Base-by-base conservation (phyloP, 352 stramenopile species). In the Globisporangium uncinulatum region DNA sequence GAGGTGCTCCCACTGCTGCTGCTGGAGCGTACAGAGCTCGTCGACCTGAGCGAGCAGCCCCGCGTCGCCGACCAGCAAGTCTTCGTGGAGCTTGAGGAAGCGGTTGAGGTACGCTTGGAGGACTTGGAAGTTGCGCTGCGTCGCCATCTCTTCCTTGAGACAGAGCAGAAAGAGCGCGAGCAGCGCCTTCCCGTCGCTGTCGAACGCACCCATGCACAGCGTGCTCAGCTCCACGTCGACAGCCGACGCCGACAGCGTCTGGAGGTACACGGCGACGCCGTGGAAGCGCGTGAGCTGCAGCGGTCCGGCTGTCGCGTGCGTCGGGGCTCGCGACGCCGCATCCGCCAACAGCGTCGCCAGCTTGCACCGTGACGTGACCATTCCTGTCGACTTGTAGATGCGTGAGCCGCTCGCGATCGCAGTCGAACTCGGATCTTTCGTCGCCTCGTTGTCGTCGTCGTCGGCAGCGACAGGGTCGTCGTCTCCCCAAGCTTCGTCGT, bases 61-160 rank as follows among this genome's bases (percentile, higher is more conserved):
- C 13, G 73, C 46, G 54, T 92, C 69, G 3, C 60, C 61, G 3
- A 92, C 79, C 19, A 94, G 54, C 15, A 92, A 63, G 61, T 91
- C 69, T 46, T 92, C 79, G 60, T 94, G 81, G 34, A 92, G 66
- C 70, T 94, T 92, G 32, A 94, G 65, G 66, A 94, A 92, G 4
- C 82, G 84, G 69, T 94, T 92, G 54, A 94, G 50, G 59, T 94
- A 94, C 14, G 79, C 83, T 57, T 94, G 84, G 9, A 92, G 65
- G 47, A 92, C 79, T 50, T 94, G 79, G 58, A 94, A 92, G 45
- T 88, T 62, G 49, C 76, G 71, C 31, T 73, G 77, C 15, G 68
- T 85, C 20, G 67, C 67, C 72, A 94, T 56, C 45, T 36, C 31
- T 29, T 79, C 72, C 34, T 76, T 69, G 29, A 94, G 34, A 39